These are phyloP conservation scores for Torulaspora quercuum DNA, from an alignment of 805 yeast species.

Conservation along the genomic window DNA sequence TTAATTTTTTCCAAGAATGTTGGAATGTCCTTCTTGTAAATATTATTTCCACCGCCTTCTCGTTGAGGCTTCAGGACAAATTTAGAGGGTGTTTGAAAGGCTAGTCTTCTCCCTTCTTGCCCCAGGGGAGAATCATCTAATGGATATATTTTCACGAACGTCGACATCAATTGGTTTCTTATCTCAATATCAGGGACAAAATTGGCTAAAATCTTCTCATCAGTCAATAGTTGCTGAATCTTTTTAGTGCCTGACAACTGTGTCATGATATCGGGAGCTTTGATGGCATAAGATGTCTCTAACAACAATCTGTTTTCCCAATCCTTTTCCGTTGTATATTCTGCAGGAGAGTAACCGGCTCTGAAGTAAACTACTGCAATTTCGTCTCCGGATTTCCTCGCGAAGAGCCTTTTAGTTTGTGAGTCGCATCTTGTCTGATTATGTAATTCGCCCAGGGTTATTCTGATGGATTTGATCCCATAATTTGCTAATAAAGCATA, in stretches of 20 bases:
- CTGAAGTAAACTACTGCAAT: slow-evolving; percentile 87
- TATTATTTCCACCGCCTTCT: slow-evolving; percentile 98
- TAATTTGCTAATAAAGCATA: slow-evolving; percentile 55
- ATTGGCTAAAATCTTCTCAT: slow-evolving; percentile 44
- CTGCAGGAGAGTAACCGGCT: slow-evolving; percentile 83
- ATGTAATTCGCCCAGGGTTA: slow-evolving; percentile 60
- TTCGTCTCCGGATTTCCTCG: slow-evolving; percentile 58
- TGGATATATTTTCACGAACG: slow-evolving; percentile 87
- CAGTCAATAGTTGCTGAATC: slow-evolving; percentile 83
- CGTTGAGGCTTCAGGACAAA: slow-evolving; percentile 95
- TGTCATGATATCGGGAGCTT: slow-evolving; percentile 85
- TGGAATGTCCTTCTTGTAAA: slow-evolving; percentile 85
- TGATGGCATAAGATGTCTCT: slow-evolving; percentile 76
- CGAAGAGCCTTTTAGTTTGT: slow-evolving; percentile 46
- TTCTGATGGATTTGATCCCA: slow-evolving; percentile 59
- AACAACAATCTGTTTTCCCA: slow-evolving; percentile 76
- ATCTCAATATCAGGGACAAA: slow-evolving; percentile 39
- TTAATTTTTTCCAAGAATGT: slow-evolving; percentile 56
- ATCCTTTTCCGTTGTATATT: slow-evolving; percentile 59
- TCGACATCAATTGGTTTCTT: slow-evolving; percentile 38
- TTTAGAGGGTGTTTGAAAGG: slow-evolving; percentile 60
- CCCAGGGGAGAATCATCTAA: slow-evolving; percentile 71
- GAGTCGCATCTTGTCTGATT: slow-evolving; percentile 41
- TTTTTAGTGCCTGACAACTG: slow-evolving; percentile 94
- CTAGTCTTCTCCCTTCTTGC: slow-evolving; percentile 56